Evolutionary conservation across 2,329 filamentous ascomycete species (phyloP).

Genomic region (Fusarium sp.): DNA sequence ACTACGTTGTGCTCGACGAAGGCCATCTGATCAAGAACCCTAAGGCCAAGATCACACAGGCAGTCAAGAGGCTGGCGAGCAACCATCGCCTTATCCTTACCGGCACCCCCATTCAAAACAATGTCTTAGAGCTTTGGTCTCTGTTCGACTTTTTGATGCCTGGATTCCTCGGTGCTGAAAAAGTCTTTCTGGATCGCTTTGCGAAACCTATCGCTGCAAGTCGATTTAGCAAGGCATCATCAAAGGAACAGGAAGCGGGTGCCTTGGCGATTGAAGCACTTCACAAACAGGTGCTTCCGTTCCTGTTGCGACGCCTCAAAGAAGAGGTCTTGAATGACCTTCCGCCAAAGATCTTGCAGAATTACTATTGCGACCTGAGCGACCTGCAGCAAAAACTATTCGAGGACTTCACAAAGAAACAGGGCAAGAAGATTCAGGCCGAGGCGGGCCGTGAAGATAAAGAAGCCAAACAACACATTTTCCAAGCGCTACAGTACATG

Average conservation of each 20-base stretch:
- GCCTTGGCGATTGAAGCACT: slow-evolving; percentile 97
- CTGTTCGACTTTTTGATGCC: slow-evolving; percentile 99
- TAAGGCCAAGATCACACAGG: slow-evolving; percentile 93
- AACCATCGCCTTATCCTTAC: slow-evolving; percentile 97
- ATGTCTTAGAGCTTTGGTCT: slow-evolving; percentile 96
- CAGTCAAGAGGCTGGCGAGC: slow-evolving; percentile 88
- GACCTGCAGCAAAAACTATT: slow-evolving; percentile 95
- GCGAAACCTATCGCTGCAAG: slow-evolving; percentile 95
- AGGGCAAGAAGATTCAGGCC: slow-evolving; percentile 86
- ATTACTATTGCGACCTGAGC: slow-evolving; percentile 98
- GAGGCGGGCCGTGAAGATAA: slow-evolving; percentile 89
- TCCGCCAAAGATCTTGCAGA: slow-evolving; percentile 97
- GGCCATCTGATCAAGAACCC: slow-evolving; percentile 99
- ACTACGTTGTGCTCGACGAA: slow-evolving; percentile 97
- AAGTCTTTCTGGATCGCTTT: slow-evolving; percentile 95
- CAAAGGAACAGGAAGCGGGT: slow-evolving; percentile 97
- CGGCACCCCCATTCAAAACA: slow-evolving; percentile 97
- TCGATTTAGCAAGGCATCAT: slow-evolving; percentile 95
- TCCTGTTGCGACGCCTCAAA: slow-evolving; percentile 94
- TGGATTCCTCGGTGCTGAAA: slow-evolving; percentile 92
- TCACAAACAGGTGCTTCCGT: slow-evolving; percentile 97
- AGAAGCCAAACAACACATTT: slow-evolving; percentile 97
- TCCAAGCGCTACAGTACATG: slow-evolving; percentile 99
- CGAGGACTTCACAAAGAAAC: slow-evolving; percentile 94
- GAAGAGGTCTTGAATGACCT: slow-evolving; percentile 97